phyloP scores from a whole-genome alignment of 352 stramenopile species.

The Vaucheria bursata region DNA sequence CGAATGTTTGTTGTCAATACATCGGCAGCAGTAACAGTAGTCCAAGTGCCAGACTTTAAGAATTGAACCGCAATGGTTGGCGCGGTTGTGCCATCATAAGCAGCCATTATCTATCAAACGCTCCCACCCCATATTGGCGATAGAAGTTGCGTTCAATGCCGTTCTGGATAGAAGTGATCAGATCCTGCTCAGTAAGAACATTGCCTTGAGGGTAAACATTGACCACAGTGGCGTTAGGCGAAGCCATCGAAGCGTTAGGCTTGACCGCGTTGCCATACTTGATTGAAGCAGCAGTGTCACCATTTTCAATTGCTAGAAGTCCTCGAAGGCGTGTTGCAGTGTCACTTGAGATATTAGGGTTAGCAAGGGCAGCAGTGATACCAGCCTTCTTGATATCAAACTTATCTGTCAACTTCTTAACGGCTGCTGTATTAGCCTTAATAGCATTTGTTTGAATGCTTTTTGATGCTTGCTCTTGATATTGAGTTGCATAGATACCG shows the following conservation, averaged over 20 bases:
- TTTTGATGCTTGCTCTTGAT: conserved; percentile 8
- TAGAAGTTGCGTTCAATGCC: conserved; percentile 6
- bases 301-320: conserved; percentile 8
- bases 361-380: conserved; percentile 5
- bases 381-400: conserved; percentile 7
- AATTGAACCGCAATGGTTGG: conserved; percentile 6
- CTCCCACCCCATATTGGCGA: conserved; percentile 4
- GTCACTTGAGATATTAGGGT: conserved; percentile 7
- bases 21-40: conserved; percentile 5
- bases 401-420: conserved; percentile 8
- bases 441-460: conserved; percentile 8
- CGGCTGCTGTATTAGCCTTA: conserved; percentile 5
- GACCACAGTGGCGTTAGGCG: conserved; percentile 3
- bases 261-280: conserved; percentile 5
- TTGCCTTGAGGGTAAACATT: conserved; percentile 7
- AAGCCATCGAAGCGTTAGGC: conserved; percentile 4
- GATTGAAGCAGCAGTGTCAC: conserved; percentile 5
- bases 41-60: conserved; percentile 6
- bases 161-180: conserved; percentile 7
- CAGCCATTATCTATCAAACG: conserved; percentile 7
- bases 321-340: conserved; percentile 4
- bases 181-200: conserved; percentile 6
- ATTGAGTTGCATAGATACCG: conserved; percentile 7
- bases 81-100: conserved; percentile 4
- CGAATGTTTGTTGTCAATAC: conserved; percentile 8